phyloP scores from a whole-genome alignment of 805 yeast species.

The Myxozyma neotropica region DNA sequence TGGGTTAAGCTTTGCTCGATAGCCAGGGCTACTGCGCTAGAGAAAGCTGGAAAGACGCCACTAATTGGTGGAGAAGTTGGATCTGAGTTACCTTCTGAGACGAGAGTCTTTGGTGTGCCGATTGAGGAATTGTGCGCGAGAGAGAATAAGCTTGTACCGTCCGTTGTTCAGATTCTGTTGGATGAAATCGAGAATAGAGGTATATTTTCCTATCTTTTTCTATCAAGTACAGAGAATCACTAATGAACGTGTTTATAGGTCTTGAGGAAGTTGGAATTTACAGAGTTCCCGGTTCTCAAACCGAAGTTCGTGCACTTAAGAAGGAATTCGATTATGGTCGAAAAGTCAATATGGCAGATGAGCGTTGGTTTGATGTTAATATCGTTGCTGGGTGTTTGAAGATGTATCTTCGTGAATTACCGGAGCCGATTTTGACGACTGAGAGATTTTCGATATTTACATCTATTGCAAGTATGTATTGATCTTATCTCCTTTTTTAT shows the following conservation, averaged over 20 bases:
- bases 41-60: background rate
- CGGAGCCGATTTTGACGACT: slow-evolving; percentile 78
- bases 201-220: background rate
- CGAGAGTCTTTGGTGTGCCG: slow-evolving; percentile 80
- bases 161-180: slow-evolving; percentile 64
- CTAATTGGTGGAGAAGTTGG: background rate
- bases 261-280: slow-evolving; percentile 89
- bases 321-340: slow-evolving; percentile 57
- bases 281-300: slow-evolving; percentile 68
- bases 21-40: slow-evolving; percentile 37
- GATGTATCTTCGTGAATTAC: slow-evolving; percentile 78
- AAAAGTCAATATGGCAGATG: slow-evolving; percentile 51
- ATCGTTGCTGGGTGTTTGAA: slow-evolving; percentile 85
- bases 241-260: slow-evolving; percentile 47
- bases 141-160: slow-evolving; percentile 65
- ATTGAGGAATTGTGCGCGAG: slow-evolving; percentile 72
- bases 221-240: background rate
- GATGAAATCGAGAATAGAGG: slow-evolving; percentile 73
- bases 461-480: slow-evolving; percentile 65
- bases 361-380: slow-evolving; percentile 75
- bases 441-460: slow-evolving; percentile 65
- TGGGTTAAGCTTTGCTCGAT: slow-evolving; percentile 58
- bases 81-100: slow-evolving; percentile 23
- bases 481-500: too few species aligned
- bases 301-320: slow-evolving; percentile 57